These are phyloP conservation scores for Multifurca ochricompacta DNA, from an alignment of 768 basidiomycete species.

Conservation along the genomic window DNA sequence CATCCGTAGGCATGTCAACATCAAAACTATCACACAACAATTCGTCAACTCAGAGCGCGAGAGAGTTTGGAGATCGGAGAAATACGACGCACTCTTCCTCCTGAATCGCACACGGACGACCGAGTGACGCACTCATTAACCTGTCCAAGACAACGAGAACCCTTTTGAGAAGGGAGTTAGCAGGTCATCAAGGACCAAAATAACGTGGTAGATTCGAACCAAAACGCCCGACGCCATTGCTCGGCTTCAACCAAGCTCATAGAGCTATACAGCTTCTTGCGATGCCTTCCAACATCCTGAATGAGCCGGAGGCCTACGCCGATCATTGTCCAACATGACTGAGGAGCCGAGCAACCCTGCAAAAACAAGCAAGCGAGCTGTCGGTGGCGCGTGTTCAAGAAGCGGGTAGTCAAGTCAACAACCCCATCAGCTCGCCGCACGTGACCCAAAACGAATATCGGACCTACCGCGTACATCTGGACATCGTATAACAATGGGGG, in stretches of 20 bases:
- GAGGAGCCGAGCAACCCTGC: conserved; percentile 40
- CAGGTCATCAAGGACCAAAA: not conserved
- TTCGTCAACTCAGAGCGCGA: conserved; percentile 16
- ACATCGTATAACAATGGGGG: conserved; percentile 60
- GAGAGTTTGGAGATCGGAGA: not conserved
- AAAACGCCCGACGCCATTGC: conserved; percentile 66
- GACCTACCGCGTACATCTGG: conserved; percentile 52
- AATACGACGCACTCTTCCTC: conserved; percentile 57
- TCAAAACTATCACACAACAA: conserved; percentile 22
- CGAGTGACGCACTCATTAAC: conserved; percentile 41
- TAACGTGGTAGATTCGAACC: conserved; percentile 29
- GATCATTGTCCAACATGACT: conserved; percentile 48
- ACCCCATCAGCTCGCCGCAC: conserved; percentile 21
- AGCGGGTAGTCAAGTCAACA: conserved; percentile 19
- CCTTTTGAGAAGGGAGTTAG: conserved; percentile 30
- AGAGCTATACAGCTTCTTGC: conserved; percentile 35
- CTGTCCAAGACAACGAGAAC: conserved; percentile 43
- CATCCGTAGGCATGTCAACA: conserved; percentile 17
- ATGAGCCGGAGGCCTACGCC: conserved; percentile 62
- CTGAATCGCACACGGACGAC: conserved; percentile 64
- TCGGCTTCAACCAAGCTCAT: conserved; percentile 51
- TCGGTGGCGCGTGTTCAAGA: conserved; percentile 16
- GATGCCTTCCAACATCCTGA: conserved; percentile 72
- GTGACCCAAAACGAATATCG: conserved; percentile 26
- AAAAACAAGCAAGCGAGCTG: conserved; percentile 33